Evolutionary conservation across 805 yeast species (phyloP), one percentile per base, ranked within the genome.

Genomic region (Cephaloascus albidus): DNA sequence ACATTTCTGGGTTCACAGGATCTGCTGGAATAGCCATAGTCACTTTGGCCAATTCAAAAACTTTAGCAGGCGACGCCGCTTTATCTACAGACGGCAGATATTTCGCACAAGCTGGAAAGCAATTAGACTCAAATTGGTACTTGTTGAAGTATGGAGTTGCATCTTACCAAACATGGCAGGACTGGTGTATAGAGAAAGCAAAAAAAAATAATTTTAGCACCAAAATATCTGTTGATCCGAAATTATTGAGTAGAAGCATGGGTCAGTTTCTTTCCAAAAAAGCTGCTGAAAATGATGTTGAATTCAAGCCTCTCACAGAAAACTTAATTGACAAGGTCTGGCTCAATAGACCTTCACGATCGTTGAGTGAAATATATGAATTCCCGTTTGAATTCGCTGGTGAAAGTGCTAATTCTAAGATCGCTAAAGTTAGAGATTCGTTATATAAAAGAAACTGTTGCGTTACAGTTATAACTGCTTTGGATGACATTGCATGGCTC

Each of bases 21-120:
- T 80, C 90, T 37, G 95, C 97, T 2, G 98, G 97, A 18, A 65
- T 86, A 18, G 97, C 96, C 1, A 72, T 93, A n/a, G 71, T 90
- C 16, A 80, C 95, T 23, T 60, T 66, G 50, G 33, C n/a, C 20
- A 51, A 63, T 32, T 60, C 57, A 30, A 61, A 63, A 39, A 69
- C 60, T 2, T 65, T 74, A 18, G 63, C 61, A 10, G 86, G 87
- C 1, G 74, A 76, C 36, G 94, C 96, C 12, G 85, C 83, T 0
- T 62, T 93, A 38, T 78, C 95, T 6, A 93, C 98, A 0, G 98
- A 93, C 60, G 97, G 97, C 2, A 71, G 98, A 47, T 93, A 93
- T 63, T 93, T 87, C 58, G 66, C 85, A 43, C 98, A 93, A 61
- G 97, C 97, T 1, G 76, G 73, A 18, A 76, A 81, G 42, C 93